These are phyloP conservation scores for Saitozyma sp. DNA, from an alignment of 768 basidiomycete species.

Conservation along the genomic window DNA sequence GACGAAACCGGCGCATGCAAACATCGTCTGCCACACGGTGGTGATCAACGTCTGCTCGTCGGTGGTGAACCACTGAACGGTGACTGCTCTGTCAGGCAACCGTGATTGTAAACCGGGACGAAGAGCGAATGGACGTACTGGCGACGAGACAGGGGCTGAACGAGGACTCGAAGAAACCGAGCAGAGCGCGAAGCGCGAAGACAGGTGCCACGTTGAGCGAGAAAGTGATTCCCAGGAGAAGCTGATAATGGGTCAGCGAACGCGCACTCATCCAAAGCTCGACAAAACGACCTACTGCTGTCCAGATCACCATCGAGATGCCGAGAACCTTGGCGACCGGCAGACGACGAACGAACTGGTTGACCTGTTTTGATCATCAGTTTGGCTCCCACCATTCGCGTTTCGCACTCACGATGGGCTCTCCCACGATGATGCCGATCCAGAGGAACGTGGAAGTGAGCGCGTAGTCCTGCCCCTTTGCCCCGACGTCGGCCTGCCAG, in stretches of 20 bases:
- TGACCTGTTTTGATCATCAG: conserved; percentile 15
- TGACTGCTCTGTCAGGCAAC: conserved; percentile 9
- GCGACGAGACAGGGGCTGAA: conserved; percentile 14
- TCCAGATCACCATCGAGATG: conserved; percentile 28
- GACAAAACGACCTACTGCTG: conserved; percentile 9
- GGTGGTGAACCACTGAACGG: conserved; percentile 26
- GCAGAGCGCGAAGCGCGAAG: conserved; percentile 18
- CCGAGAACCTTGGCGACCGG: conserved; percentile 31
- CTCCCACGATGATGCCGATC: conserved; percentile 37
- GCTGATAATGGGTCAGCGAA: neutral
- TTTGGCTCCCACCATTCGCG: neutral
- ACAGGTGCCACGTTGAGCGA: conserved; percentile 20
- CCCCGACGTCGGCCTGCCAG: conserved; percentile 23
- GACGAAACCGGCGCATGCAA: conserved; percentile 9
- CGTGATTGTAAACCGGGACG: too few species aligned
- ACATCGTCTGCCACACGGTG: conserved; percentile 25
- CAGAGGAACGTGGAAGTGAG: conserved; percentile 37
- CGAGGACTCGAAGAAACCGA: conserved; percentile 21
- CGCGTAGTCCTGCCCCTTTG: conserved; percentile 31
- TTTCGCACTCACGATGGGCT: conserved; percentile 25
- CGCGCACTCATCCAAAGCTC: too few species aligned
- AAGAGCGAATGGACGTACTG: conserved; percentile 7
- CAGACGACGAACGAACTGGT: conserved; percentile 30
- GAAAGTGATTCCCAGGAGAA: conserved; percentile 20
- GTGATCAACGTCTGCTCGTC: conserved; percentile 22